phyloP scores from a whole-genome alignment of 306 rosid species.

The Pterocarpus macrocarpus region DNA sequence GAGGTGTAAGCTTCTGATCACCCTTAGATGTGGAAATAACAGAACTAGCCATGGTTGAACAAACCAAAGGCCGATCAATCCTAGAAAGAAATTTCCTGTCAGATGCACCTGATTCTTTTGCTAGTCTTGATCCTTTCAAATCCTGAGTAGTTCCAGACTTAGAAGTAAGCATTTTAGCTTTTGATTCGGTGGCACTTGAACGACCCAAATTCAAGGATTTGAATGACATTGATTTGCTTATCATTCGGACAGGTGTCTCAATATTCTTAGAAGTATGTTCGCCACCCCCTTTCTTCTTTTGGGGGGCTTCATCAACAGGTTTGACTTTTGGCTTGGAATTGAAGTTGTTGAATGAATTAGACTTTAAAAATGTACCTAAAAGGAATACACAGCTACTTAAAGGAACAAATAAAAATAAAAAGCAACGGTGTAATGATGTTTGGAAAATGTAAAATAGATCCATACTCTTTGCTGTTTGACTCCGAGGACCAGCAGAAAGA shows the following conservation, averaged over 20 bases:
- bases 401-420: neutral
- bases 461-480: conserved; percentile 64
- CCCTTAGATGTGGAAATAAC: conserved; percentile 62
- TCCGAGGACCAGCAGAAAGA: conserved; percentile 55
- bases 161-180: conserved; percentile 72
- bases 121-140: conserved; percentile 66
- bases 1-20: conserved; percentile 68
- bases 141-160: conserved; percentile 62
- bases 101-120: conserved; percentile 66
- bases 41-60: conserved; percentile 62
- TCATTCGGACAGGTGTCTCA: conserved; percentile 62
- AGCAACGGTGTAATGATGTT: conserved; percentile 6
- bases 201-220: conserved; percentile 65
- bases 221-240: conserved; percentile 76
- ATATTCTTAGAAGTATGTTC: conserved; percentile 65
- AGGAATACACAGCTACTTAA: conserved; percentile 10
- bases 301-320: conserved; percentile 72
- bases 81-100: conserved; percentile 71
- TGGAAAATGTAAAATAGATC: conserved; percentile 26
- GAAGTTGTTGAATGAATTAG: conserved; percentile 70
- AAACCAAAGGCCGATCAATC: conserved; percentile 64
- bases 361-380: conserved; percentile 77
- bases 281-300: conserved; percentile 64
- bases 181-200: conserved; percentile 62
- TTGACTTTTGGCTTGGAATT: conserved; percentile 75